These are phyloP conservation scores for Auriscalpium orientale DNA, from an alignment of 768 basidiomycete species.

Conservation along the genomic window DNA sequence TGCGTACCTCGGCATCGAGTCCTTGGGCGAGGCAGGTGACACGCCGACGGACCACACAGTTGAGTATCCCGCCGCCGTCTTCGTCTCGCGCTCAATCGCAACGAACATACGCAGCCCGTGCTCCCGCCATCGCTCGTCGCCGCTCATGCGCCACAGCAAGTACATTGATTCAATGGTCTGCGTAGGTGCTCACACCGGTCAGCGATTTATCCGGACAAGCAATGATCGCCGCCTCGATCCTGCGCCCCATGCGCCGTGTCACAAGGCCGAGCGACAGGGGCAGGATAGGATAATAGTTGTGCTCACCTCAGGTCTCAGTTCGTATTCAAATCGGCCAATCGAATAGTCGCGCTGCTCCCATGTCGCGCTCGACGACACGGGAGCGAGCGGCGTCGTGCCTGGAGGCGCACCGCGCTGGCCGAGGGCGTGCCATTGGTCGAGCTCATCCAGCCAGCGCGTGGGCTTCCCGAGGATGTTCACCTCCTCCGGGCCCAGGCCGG, in stretches of 20 bases:
- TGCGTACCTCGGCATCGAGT: slow-evolving; percentile 24
- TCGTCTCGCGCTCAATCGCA: slow-evolving; percentile 1
- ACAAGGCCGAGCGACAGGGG: too few species aligned
- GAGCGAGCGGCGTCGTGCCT: slow-evolving; percentile 37
- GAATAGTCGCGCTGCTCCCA: slow-evolving; percentile 6
- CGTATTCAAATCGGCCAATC: neutral
- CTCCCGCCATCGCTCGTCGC: slow-evolving; percentile 52
- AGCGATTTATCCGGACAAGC: neutral
- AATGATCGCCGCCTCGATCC: slow-evolving; percentile 2
- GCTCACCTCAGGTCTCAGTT: slow-evolving; percentile 1
- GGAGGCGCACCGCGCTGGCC: slow-evolving; percentile 42
- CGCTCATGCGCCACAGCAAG: slow-evolving; percentile 55
- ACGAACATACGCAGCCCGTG: slow-evolving; percentile 59
- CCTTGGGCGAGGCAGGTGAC: slow-evolving; percentile 31
- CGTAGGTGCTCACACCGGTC: neutral
- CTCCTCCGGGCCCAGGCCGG: slow-evolving; percentile 64
- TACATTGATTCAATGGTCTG: slow-evolving; percentile 28
- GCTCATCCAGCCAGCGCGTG: slow-evolving; percentile 40
- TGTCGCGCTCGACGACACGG: slow-evolving; percentile 26
- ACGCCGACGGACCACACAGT: slow-evolving; percentile 46
- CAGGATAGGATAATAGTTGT: neutral
- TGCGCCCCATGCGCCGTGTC: too few species aligned
- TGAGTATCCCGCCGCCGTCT: slow-evolving; percentile 21
- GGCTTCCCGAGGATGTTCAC: slow-evolving; percentile 27
- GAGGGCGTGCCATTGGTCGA: slow-evolving; percentile 41